Base-by-base conservation (phyloP, 495 filamentous ascomycete genomes). In the Penicillium parvum region DNA sequence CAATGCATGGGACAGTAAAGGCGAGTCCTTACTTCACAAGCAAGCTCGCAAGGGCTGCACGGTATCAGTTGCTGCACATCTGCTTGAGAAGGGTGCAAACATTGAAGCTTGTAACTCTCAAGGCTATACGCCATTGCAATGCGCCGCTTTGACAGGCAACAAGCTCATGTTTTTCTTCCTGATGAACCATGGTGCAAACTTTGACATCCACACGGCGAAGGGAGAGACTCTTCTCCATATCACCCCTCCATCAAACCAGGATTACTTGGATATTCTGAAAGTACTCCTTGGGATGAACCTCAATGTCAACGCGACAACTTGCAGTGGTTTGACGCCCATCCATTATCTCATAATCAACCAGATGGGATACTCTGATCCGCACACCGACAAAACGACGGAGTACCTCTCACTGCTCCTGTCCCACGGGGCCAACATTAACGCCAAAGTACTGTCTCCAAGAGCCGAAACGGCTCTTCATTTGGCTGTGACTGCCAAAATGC, bases 111-210 rank as follows among this genome's bases (percentile, higher is more conserved):
- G 58, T 3, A 65, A 32, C 0, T 60, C 59, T 0, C 55, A 65
- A 26, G 57, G 61, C 4, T 53, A 57, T 17, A 65, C 61, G 1
- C 49, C 66, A 0, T 38, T 72, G 0, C 65, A 72, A 19, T 61
- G 39, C 27, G 65, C 68, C 4, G 66, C 64, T 1, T 20, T 49
- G 11, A 18, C 9, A 4, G 65, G 60, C 2, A 68, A 64, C 35
- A 57, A 47, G 23, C 7, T 28, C 0, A 64, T 64, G 47, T 59
- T 69, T 32, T 15, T 40, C 0, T 51, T 61, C 9, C 50, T 69
- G 0, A 3, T 68, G 0, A 51, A 60, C 0, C 10, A 41, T 8
- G 64, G 64, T 0, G 64, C 65, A 8, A 59, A 58, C 1, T 19
- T 61, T 2, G 48, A 60, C 15, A 42, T 62, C 1, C 21, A 60